phyloP scores from a whole-genome alignment of 2,329 filamentous ascomycete genomes.

The Sclerotinia trifoliorum region DNA sequence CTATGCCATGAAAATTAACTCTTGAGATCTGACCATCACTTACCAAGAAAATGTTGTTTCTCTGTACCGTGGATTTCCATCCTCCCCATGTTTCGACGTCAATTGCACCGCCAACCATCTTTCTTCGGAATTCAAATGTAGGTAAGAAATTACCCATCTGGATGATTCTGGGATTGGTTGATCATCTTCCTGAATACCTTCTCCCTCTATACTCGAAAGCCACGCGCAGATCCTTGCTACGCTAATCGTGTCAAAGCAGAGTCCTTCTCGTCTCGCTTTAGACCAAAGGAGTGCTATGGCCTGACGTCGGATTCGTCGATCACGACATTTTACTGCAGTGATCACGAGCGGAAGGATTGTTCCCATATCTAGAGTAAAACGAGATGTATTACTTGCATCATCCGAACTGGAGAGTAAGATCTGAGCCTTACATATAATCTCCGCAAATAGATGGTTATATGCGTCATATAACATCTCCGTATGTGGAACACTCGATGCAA shows the following conservation, averaged over 20 bases:
- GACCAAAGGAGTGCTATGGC: slow-evolving; percentile 38
- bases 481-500: slow-evolving; percentile 37
- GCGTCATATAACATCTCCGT: slow-evolving; percentile 38
- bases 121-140: slow-evolving; percentile 38
- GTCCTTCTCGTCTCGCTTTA: slow-evolving; percentile 38
- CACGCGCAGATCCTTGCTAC: slow-evolving; percentile 39
- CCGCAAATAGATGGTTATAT: slow-evolving; percentile 35
- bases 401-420: slow-evolving; percentile 35
- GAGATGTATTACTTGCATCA: slow-evolving; percentile 37
- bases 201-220: slow-evolving; percentile 38
- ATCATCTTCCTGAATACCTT: slow-evolving; percentile 35
- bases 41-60: slow-evolving; percentile 41
- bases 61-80: slow-evolving; percentile 33
- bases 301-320: slow-evolving; percentile 35
- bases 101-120: slow-evolving; percentile 39
- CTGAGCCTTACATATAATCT: slow-evolving; percentile 37
- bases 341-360: slow-evolving; percentile 38
- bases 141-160: slow-evolving; percentile 36
- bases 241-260: slow-evolving; percentile 39
- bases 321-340: slow-evolving; percentile 38
- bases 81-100: slow-evolving; percentile 32
- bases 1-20: slow-evolving; percentile 13
- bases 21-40: neutral
- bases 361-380: slow-evolving; percentile 39
- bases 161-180: slow-evolving; percentile 35